Conservation (phyloP, 352 stramenopile genomes). For the Phytopythium aichiense region DNA sequence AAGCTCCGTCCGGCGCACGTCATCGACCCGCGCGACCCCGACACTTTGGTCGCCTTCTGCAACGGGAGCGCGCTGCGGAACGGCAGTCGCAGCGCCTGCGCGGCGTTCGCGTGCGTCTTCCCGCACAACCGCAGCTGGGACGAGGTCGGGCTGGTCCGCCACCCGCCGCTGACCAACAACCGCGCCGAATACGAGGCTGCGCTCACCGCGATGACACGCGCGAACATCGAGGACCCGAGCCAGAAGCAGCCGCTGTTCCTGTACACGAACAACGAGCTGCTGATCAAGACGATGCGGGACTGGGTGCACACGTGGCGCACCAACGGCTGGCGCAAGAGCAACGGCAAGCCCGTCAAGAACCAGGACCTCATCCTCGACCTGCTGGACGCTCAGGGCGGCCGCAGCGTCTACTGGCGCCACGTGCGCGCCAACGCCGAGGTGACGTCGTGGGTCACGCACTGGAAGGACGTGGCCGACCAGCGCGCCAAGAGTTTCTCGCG, state of each 20-base stretch:
- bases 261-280: slow-evolving; percentile 12
- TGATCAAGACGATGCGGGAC: slow-evolving; percentile 16
- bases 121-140: slow-evolving; percentile 1
- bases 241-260: slow-evolving; percentile 13
- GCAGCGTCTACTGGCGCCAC: slow-evolving; percentile 12
- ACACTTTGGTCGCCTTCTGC: slow-evolving; percentile 5
- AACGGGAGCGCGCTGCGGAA: slow-evolving; percentile 11
- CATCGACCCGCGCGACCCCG: neutral
- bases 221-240: slow-evolving; percentile 12
- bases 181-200: slow-evolving; percentile 15
- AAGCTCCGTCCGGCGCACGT: slow-evolving; percentile 7
- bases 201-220: slow-evolving; percentile 10
- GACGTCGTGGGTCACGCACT: slow-evolving; percentile 11
- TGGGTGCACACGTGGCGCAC: slow-evolving; percentile 16
- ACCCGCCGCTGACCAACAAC: slow-evolving; percentile 7
- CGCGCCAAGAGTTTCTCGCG: slow-evolving; percentile 5
- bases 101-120: slow-evolving; percentile 5
- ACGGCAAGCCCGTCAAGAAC: slow-evolving; percentile 12
- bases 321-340: slow-evolving; percentile 15
- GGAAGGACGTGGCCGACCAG: slow-evolving; percentile 13
- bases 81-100: neutral
- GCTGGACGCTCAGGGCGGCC: slow-evolving; percentile 8
- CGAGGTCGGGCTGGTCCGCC: neutral
- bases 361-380: slow-evolving; percentile 13
- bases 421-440: slow-evolving; percentile 8